Evolutionary conservation across 2,329 filamentous ascomycete species (phyloP).

Genomic region (Stachybotrys chartarum): DNA sequence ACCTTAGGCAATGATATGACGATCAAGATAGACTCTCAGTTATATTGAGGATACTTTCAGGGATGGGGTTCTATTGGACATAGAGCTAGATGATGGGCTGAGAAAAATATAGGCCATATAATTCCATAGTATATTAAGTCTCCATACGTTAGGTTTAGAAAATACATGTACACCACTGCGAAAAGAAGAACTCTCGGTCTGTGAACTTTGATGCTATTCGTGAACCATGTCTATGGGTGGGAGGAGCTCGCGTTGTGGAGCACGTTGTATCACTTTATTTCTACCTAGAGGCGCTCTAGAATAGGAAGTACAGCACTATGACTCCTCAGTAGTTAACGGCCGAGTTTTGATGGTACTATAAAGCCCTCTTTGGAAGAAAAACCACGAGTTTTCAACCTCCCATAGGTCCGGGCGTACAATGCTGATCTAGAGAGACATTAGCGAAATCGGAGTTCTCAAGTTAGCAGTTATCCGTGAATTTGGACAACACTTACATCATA

Average conservation of each 20-base stretch:
- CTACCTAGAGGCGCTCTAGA: background rate
- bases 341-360: background rate
- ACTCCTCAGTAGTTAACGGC: background rate
- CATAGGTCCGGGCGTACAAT: background rate
- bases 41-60: background rate
- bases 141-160: no score
- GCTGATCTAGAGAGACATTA: background rate
- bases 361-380: background rate
- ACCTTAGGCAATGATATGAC: background rate
- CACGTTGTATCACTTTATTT: no score
- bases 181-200: no score
- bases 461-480: background rate
- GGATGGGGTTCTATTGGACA: background rate
- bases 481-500: constrained; percentile 13
- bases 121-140: no score
- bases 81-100: no score
- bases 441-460: background rate
- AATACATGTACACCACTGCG: no score
- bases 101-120: no score
- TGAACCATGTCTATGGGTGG: no score
- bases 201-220: no score
- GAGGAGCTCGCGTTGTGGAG: no score
- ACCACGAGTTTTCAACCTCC: background rate
- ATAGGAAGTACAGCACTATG: background rate
- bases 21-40: background rate